Base-by-base conservation (phyloP, 352 stramenopile genomes). In the Thraustotheca clavata region DNA sequence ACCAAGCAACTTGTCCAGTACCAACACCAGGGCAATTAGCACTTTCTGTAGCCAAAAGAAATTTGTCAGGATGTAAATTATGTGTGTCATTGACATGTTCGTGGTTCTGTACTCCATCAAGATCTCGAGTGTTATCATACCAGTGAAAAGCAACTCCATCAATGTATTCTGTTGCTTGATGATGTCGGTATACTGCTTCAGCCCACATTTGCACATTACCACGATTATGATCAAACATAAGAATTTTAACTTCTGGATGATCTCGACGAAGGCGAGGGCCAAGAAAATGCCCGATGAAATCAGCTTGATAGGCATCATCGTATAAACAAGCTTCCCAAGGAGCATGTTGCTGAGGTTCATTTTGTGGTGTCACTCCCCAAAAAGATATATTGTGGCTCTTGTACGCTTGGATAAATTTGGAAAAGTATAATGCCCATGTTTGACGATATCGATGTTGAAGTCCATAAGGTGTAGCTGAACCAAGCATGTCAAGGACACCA, bases 71-170 rank as follows among this genome's bases (percentile, higher is more conserved):
- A 62, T 87, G 74, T 18, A 89, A 65, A 48, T 76, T 77, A 60
- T 90, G 78, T 29, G 77, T 90, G 33, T 89, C 77, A 54, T 88
- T 92, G 18, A 92, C 54, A 4, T 73, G 77, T 40, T 89, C 83
- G 62, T 86, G 76, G 63, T 86, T 87, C 52, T 77, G 76, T 24
- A 90, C 78, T 34, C 79, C 80, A 52, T 90, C 83, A 76, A 90
- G 80, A 57, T 80, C 78, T 34, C 76, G 77, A 38, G 77, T 73
- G 38, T 74, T 65, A 22, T 50, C 32, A 61, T 79, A 77, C 73
- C 77, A 87, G 65, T 87, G 77, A 63, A 80, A 86, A 14, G 71
- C 77, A 50, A 85, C 73, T 35, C 77, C 77, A 27, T 82, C 75
- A 8, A 87, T 47, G 68, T 75, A 88, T 31, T 74, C 18, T 7